A percentile compares a stretch with the other conserved stretches of the same genome.
Conservation (phyloP, 225 moss, liverwort and hornwort genomes). For the Physcomitrium patens region DNA sequence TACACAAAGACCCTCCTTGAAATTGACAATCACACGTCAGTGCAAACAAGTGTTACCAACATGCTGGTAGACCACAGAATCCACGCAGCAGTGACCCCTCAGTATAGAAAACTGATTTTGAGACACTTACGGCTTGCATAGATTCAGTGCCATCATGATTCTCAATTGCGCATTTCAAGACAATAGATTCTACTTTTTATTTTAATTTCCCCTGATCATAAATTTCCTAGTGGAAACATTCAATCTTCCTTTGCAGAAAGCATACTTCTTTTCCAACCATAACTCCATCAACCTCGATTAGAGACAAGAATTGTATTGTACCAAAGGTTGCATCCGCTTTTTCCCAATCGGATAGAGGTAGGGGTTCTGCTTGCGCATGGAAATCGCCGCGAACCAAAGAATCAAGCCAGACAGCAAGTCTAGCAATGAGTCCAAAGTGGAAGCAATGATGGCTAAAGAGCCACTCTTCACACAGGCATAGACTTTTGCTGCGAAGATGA, state of each 20-base stretch:
- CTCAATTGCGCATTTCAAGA: no score
- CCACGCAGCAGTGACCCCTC: no score
- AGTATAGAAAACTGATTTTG: no score
- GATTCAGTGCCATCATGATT: no score
- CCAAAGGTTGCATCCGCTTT: constrained; percentile 90
- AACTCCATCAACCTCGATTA: no score
- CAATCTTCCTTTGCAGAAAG: no score
- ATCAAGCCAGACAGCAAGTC: constrained; percentile 86
- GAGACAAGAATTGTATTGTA: constrained; percentile 19
- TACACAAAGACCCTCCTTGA: neutral
- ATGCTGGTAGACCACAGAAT: no score
- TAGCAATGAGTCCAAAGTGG: constrained; percentile 91
- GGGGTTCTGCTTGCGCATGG: constrained; percentile 79
- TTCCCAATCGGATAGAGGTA: constrained; percentile 94
- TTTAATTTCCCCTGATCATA: no score
- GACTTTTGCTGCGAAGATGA: constrained; percentile 61
- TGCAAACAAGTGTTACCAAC: neutral
- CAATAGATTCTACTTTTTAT: no score
- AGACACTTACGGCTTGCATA: no score
- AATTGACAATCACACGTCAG: neutral
- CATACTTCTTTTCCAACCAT: no score
- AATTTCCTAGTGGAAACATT: no score
- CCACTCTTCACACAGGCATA: constrained; percentile 73
- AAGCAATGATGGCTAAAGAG: constrained; percentile 88
- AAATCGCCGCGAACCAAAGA: constrained; percentile 74